Evolutionary conservation across 306 rosid genomes (phyloP).

Genomic region (Fragaria vesca): DNA sequence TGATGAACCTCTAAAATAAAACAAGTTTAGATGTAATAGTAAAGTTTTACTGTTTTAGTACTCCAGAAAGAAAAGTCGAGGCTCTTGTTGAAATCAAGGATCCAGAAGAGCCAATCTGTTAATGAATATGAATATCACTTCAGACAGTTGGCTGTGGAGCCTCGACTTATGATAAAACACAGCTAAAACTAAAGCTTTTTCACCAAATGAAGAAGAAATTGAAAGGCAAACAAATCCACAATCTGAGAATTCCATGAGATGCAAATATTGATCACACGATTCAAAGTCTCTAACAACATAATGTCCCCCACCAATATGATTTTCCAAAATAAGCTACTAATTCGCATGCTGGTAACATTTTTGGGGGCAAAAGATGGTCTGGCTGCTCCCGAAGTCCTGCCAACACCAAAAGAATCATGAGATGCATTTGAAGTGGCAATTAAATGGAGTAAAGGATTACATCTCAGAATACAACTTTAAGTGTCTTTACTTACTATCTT

Average conservation of each 20-base stretch:
- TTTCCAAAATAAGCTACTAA: neutral
- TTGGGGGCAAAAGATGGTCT: neutral
- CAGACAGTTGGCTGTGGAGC: conserved; percentile 12
- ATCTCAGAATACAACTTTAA: neutral
- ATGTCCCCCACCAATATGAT: neutral
- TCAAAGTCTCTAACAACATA: neutral
- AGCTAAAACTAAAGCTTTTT: conserved; percentile 5
- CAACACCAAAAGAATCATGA: conserved; percentile 6
- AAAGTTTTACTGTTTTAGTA: neutral
- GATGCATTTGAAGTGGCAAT: neutral
- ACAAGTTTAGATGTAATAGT: neutral
- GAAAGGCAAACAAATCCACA: conserved; percentile 27
- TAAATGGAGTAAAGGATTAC: neutral
- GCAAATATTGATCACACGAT: conserved; percentile 12
- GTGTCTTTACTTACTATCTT: conserved; percentile 51
- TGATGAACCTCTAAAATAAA: too few species aligned
- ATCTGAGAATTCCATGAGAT: conserved; percentile 24
- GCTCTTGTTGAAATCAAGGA: neutral
- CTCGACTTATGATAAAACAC: neutral
- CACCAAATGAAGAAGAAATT: conserved; percentile 16
- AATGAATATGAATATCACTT: conserved; percentile 30
- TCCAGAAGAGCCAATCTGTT: neutral
- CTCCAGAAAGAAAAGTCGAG: neutral
- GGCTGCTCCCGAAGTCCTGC: conserved; percentile 17
- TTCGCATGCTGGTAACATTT: neutral